Evolutionary conservation across 192 early-diverging fungal genomes (phyloP), one percentile per base, ranked within the genome.

Genomic region (Mortierella alpina): DNA sequence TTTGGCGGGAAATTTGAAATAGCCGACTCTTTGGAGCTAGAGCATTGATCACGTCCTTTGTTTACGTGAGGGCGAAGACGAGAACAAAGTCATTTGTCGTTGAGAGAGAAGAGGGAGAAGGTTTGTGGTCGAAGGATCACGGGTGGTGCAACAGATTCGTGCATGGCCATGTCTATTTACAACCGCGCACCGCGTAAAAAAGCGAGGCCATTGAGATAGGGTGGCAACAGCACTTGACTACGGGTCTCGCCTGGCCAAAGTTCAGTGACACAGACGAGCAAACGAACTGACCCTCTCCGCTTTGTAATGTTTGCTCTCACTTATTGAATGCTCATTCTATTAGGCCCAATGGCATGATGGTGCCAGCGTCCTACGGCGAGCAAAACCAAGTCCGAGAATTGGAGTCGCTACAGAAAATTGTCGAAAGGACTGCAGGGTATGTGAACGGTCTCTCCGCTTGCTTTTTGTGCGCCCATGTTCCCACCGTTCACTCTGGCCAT

Each of bases 351-450:
- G 57, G 68, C 12, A 79, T 60, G 31, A 31, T 74, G 75, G 68
- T 66, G 8, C 23, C 63, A 48, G 23, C 58, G 14, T 39, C 68
- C 22, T 54, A 52, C 15, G 55, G 42, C 45, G 77, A 72, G 20
- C 77, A 72, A 51, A 72, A 63, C 47, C 77, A 72, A 61, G 59
- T 80, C 44, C 58, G 77, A 23, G 77, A 79, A 46, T 58, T 60
- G 23, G 76, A 80, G 22, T 80, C 77, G 14, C 68, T 80, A 13
- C 77, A 80, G 63, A 80, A 80, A 55, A 80, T 80, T 66, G 77
- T 80, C 4, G 77, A 80, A 11, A 62, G 77, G 44, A 80, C 77
- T 44, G 77, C 77, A 68, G 77, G 77, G 77, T 80, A 80, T 72
- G 75, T 52, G 13, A 44, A 48, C 50, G n/a, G n/a, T 51, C 50